Conservation (phyloP, 2,329 filamentous ascomycete genomes). For the Neofusicoccum sp. region DNA sequence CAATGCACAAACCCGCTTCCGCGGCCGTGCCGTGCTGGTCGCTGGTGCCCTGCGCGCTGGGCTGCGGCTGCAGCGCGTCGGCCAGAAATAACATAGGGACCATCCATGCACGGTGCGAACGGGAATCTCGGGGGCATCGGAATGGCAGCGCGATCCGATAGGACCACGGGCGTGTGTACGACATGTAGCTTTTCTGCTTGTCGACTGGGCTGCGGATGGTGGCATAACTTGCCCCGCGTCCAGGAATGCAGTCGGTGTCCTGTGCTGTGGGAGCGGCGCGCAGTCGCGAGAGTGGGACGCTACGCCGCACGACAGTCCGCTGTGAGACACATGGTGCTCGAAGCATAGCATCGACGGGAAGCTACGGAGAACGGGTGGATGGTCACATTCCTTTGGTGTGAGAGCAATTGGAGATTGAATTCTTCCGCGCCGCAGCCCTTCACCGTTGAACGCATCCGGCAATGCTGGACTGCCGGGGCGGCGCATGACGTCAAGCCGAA, state of each 20-base stretch:
- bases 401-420: no score
- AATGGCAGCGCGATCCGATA: neutral
- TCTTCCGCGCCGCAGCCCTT: no score
- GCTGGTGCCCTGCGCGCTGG: neutral
- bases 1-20: slow-evolving; percentile 1
- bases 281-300: no score
- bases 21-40: neutral
- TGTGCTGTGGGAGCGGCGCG: no score
- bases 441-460: neutral
- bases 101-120: slow-evolving; percentile 2
- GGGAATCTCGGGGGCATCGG: slow-evolving; percentile 5
- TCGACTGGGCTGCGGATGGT: neutral
- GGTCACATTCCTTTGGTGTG: no score
- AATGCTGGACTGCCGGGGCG: neutral
- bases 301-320: no score
- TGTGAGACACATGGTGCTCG: no score
- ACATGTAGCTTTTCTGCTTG: slow-evolving; percentile 6
- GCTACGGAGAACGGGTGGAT: no score
- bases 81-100: neutral
- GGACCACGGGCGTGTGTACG: neutral
- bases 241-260: neutral
- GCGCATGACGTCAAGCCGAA: slow-evolving; percentile 6
- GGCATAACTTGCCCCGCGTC: neutral
- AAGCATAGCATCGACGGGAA: no score
- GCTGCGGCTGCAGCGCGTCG: neutral